phyloP scores from a whole-genome alignment of 176 grass and related monocot species.

The Saccharum officinarum region DNA sequence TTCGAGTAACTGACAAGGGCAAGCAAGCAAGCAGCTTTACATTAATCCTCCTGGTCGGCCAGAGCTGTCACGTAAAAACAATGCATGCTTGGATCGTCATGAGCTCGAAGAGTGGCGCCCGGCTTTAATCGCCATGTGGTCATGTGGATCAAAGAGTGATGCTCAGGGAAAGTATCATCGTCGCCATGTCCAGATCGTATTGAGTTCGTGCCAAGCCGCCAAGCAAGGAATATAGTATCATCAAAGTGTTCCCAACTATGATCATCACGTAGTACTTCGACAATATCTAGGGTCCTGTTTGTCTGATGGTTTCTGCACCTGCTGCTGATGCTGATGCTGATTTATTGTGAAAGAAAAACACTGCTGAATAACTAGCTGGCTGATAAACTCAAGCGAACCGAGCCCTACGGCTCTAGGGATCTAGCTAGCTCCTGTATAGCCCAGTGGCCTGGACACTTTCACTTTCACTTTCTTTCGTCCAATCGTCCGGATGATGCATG shows the following conservation, averaged over 20 bases:
- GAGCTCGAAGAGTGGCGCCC: no score
- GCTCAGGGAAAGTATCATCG: background rate
- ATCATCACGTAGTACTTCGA: background rate
- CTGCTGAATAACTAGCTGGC: no score
- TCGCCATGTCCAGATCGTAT: background rate
- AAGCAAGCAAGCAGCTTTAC: no score
- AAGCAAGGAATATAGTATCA: constrained; percentile 4
- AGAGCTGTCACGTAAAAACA: no score
- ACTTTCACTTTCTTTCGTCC: background rate
- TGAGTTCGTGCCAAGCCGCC: background rate
- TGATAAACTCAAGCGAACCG: no score
- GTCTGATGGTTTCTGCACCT: no score
- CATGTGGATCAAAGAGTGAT: constrained; percentile 6
- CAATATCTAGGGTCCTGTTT: background rate
- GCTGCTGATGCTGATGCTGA: no score
- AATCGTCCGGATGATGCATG: background rate
- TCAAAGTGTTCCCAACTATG: background rate
- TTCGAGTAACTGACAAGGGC: no score
- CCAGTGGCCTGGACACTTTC: background rate
- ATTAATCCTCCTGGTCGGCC: no score
- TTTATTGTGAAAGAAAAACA: no score
- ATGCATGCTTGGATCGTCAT: no score
- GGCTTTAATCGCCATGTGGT: background rate
- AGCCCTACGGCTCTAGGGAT: background rate
- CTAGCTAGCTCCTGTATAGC: background rate